Base-by-base conservation (phyloP, 2,329 filamentous ascomycete species). In the Alternaria sp. region DNA sequence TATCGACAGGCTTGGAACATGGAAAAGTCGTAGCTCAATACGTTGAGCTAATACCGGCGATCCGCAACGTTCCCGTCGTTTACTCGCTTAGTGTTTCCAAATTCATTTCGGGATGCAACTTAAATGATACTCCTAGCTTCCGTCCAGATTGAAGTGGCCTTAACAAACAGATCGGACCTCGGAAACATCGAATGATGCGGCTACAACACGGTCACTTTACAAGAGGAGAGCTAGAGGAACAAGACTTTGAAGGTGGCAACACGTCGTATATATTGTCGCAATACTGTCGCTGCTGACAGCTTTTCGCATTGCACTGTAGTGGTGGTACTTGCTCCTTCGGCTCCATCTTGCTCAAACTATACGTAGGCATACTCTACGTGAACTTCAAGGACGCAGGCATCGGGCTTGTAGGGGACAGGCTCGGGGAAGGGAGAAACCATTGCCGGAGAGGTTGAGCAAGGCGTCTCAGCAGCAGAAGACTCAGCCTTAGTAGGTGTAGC, bases 281-380 rank as follows among this genome's bases (percentile, higher is more conserved):
- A 25, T 44, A 55, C 25, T 44, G 32, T 26, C 26, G 23, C 36
- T 19, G 36, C 36, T 36, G 21, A n/a, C 23, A 19, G 21, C 36
- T n/a, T n/a, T 15, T 44, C 11, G 17, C n/a, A 50, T 50, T 40
- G 28, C 47, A 19, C 17, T 50, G 47, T 21, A n/a, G 54, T 54
- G 9, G 15, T 11, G 30, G 40, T 26, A 28, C 26, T 12, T 25
- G 12, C 25, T 44, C 40, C 32, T 17, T 43, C 17, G 36, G 17
- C 25, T 25, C 7, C 6, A n/a, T 10, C 19, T 32, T 11, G 21
- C 44, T 6, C 21, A 10, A 13, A 28, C 57, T 59, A 62, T 54
- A 21, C 57, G 62, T 68, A 68, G 50, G 45, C 59, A 52, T 68
- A 68, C 55, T 68, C 30, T 43, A 68, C 59, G 30, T 51, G 51